Percentiles rank a stretch among this genome's conserved stretches.
phyloP scores from a whole-genome alignment of 371 early-diverging fungal genomes.

The Nematocida sp. region DNA sequence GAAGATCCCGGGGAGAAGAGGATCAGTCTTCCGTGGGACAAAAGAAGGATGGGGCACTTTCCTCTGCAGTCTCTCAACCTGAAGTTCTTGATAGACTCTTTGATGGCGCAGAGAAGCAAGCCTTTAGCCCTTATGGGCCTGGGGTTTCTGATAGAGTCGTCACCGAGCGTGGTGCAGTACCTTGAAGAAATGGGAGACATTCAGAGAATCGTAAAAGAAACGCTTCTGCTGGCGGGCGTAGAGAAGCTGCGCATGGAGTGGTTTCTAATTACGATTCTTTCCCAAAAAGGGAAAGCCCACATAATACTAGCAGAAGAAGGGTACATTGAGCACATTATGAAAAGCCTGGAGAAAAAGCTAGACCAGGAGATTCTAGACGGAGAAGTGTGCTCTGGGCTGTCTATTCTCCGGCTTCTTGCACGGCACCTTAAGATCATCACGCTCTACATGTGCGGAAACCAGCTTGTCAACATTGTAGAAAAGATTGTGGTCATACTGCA shows the following conservation, averaged over 20 bases:
- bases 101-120: not conserved
- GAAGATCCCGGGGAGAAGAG: not conserved
- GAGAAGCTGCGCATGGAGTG: constrained; percentile 2
- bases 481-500: not conserved
- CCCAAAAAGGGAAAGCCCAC: not conserved
- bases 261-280: constrained; percentile 11
- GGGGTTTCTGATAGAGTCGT: not conserved
- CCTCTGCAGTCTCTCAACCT: constrained; percentile 2
- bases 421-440: not conserved
- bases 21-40: constrained; percentile 23
- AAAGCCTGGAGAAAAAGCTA: constrained; percentile 3
- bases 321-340: constrained; percentile 26
- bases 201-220: constrained; percentile 6
- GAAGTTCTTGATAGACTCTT: not conserved
- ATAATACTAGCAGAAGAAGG: constrained; percentile 1
- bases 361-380: constrained; percentile 26
- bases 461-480: constrained; percentile 27
- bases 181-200: not conserved
- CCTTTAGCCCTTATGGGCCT: not conserved
- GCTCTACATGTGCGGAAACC: constrained; percentile 10
- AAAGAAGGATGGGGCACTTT: constrained; percentile 3
- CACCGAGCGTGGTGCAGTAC: not conserved
- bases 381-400: not conserved
- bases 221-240: not conserved
- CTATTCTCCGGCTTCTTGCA: constrained; percentile 22